phyloP scores from a whole-genome alignment of 768 basidiomycete genomes.

The Mycena crocata region DNA sequence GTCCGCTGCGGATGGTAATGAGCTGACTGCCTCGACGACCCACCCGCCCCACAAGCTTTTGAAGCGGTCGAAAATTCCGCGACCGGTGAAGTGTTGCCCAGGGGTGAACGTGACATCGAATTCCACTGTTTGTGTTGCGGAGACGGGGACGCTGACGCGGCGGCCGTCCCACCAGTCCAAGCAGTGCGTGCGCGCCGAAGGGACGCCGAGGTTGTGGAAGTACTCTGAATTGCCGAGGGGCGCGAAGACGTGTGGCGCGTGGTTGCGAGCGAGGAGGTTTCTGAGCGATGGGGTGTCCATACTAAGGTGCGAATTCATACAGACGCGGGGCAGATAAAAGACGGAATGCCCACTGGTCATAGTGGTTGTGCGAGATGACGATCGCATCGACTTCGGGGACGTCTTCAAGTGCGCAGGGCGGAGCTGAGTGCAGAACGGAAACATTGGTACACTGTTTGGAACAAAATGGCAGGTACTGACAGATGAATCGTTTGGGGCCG shows the following conservation, averaged over 20 bases:
- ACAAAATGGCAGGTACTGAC: constrained; percentile 43
- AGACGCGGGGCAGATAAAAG: background rate
- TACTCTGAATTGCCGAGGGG: constrained; percentile 64
- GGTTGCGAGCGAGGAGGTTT: constrained; percentile 48
- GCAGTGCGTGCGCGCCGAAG: constrained; percentile 55
- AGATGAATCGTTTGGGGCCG: constrained; percentile 62
- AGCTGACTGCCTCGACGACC: constrained; percentile 68
- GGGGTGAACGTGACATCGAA: constrained; percentile 71
- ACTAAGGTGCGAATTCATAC: constrained; percentile 35
- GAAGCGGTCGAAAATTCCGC: constrained; percentile 62
- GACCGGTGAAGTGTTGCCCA: constrained; percentile 71
- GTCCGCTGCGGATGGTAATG: constrained; percentile 35
- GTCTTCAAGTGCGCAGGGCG: constrained; percentile 64
- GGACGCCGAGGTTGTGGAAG: constrained; percentile 55
- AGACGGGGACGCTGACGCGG: constrained; percentile 49
- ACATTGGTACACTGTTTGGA: background rate
- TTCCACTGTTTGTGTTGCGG: constrained; percentile 28
- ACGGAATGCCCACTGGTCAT: constrained; percentile 57
- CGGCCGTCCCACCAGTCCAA: constrained; percentile 76
- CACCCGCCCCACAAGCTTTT: constrained; percentile 76
- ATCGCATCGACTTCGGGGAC: constrained; percentile 73
- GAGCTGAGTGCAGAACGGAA: constrained; percentile 47
- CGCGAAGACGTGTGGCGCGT: constrained; percentile 64
- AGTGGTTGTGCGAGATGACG: constrained; percentile 70
- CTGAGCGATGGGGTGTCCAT: constrained; percentile 58